phyloP scores from a whole-genome alignment of 2,329 filamentous ascomycete genomes.

The Graphilbum ipis-grandicollis region DNA sequence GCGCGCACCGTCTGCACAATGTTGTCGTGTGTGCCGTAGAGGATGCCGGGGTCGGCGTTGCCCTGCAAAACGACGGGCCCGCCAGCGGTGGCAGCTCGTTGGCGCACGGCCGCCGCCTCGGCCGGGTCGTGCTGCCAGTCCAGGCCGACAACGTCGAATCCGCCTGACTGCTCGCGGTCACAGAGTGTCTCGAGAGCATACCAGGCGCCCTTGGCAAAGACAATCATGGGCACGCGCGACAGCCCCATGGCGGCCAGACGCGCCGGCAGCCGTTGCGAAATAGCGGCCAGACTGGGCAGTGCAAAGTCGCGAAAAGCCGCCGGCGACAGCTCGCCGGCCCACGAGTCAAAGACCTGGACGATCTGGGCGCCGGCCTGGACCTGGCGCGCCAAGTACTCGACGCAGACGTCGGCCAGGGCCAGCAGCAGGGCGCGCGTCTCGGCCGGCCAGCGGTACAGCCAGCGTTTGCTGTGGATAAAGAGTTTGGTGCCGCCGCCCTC shows the following conservation, averaged over 20 bases:
- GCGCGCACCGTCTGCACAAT: constrained; percentile 71
- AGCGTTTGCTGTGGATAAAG: constrained; percentile 87
- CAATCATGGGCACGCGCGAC: constrained; percentile 82
- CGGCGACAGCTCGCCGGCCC: constrained; percentile 87
- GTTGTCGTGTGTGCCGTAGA: constrained; percentile 68
- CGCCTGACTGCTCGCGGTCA: constrained; percentile 25
- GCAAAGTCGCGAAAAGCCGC: constrained; percentile 69
- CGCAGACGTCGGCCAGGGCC: constrained; percentile 87
- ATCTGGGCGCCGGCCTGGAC: constrained; percentile 87
- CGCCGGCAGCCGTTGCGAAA: constrained; percentile 62
- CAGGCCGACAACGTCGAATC: constrained; percentile 84
- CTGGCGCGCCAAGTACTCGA: constrained; percentile 84
- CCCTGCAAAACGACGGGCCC: constrained; percentile 70
- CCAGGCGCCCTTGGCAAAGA: constrained; percentile 97
- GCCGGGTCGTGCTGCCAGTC: constrained; percentile 90
- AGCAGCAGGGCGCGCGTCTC: constrained; percentile 67
- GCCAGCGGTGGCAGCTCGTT: no score
- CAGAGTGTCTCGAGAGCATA: constrained; percentile 81
- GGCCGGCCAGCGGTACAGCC: constrained; percentile 79
- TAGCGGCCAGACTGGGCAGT: constrained; percentile 71
- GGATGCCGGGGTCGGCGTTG: constrained; percentile 83
- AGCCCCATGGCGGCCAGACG: constrained; percentile 57
- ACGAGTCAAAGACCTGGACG: constrained; percentile 94
- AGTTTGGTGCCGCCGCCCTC: constrained; percentile 93
- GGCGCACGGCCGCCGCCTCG: constrained; percentile 64